Conservation (phyloP, 768 basidiomycete species). For the Tylopilus sp. region DNA sequence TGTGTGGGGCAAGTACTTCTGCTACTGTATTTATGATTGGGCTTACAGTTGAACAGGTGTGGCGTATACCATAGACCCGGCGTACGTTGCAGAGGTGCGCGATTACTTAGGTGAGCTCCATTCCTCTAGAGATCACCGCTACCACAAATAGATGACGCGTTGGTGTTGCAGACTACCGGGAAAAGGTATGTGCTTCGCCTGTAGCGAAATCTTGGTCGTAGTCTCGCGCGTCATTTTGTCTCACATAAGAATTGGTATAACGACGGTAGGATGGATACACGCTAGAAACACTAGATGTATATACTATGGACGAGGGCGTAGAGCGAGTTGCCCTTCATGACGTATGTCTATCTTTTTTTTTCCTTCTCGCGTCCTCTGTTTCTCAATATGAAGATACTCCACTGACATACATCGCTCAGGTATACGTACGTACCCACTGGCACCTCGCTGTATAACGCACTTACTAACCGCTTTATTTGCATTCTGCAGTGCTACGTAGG, state of each 20-base stretch:
- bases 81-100: conserved; percentile 68
- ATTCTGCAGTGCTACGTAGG: conserved; percentile 77
- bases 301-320: conserved; percentile 47
- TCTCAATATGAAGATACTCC: too few species aligned
- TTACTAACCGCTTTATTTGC: too few species aligned
- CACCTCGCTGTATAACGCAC: too few species aligned
- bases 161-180: conserved; percentile 61
- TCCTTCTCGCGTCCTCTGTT: background rate
- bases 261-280: conserved; percentile 81
- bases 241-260: background rate
- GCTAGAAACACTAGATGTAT: conserved; percentile 71
- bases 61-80: conserved; percentile 84
- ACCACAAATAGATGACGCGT: background rate
- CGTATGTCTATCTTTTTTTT: too few species aligned
- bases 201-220: background rate
- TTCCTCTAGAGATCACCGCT: background rate
- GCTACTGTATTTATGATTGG: background rate
- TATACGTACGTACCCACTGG: conserved; percentile 40
- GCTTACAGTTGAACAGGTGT: conserved; percentile 46
- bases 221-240: too few species aligned
- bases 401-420: conserved; percentile 32
- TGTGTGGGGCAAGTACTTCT: conserved; percentile 58
- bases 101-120: conserved; percentile 69
- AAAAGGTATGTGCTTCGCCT: conserved; percentile 53
- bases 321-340: conserved; percentile 56